Evolutionary conservation across 106 monocot species (phyloP).

Genomic region (Dendrobium nobile): DNA sequence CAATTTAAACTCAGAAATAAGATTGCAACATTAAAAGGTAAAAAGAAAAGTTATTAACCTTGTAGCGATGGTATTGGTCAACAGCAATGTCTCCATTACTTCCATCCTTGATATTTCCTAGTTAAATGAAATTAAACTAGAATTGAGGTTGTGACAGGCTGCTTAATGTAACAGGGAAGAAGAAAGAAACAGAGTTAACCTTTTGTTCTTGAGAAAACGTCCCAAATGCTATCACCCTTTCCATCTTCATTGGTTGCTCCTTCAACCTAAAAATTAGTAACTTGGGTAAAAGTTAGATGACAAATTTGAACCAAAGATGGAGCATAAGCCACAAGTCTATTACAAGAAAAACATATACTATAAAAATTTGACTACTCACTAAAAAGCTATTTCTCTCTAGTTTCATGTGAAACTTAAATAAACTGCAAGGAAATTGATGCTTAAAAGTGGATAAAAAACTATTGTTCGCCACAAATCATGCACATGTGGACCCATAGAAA

Average conservation of each 20-base stretch:
- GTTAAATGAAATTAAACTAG: constrained; percentile 2
- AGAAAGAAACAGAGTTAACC: constrained; percentile 24
- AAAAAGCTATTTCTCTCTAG: not conserved
- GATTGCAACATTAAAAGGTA: not conserved
- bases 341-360: not conserved
- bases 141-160: not conserved
- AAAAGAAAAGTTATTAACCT: constrained; percentile 33
- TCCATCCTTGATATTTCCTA: constrained; percentile 70
- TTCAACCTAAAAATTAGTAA: constrained; percentile 57
- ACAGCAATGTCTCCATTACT: constrained; percentile 72
- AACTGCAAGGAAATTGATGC: not conserved
- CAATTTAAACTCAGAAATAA: not conserved
- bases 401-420: not conserved
- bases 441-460: not conserved
- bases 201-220: constrained; percentile 59
- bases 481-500: not conserved
- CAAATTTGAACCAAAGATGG: not conserved
- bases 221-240: constrained; percentile 85
- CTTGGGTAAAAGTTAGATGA: not conserved
- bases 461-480: not conserved
- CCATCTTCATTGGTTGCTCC: constrained; percentile 76
- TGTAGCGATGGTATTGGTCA: constrained; percentile 92
- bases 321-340: not conserved
- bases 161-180: not conserved
- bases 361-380: not conserved